These are phyloP conservation scores for Tolypocladium tundrense DNA, from an alignment of 2,329 filamentous ascomycete genomes.

Conservation along the genomic window DNA sequence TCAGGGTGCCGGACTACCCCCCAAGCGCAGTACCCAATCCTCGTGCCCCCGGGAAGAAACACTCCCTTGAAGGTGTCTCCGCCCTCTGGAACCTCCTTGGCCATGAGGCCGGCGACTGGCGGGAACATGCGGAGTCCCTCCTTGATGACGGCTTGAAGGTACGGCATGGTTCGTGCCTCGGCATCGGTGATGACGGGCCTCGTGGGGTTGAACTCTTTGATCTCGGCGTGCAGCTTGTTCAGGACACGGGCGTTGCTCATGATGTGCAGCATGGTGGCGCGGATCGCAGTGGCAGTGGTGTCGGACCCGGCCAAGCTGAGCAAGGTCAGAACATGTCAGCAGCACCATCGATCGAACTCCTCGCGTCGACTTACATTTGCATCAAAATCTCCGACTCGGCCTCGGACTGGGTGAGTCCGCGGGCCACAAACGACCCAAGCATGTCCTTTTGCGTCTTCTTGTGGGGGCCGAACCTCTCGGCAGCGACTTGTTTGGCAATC, in stretches of 20 bases:
- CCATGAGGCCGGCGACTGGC: constrained; percentile 24
- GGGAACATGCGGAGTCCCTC: constrained; percentile 32
- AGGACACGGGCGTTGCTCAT: constrained; percentile 38
- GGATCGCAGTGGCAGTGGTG: constrained; percentile 44
- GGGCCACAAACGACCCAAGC: constrained; percentile 33
- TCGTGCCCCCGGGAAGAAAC: constrained; percentile 21
- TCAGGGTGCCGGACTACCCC: constrained; percentile 20
- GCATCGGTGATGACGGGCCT: constrained; percentile 18
- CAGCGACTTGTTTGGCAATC: constrained; percentile 33
- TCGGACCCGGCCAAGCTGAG: constrained; percentile 43
- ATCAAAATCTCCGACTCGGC: constrained; percentile 33
- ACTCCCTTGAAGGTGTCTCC: constrained; percentile 21
- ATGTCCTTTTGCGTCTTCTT: constrained; percentile 37
- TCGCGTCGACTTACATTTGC: constrained; percentile 17
- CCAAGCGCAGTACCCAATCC: constrained; percentile 23
- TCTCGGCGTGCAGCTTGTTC: constrained; percentile 27
- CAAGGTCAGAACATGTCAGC: neutral
- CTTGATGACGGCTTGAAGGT: constrained; percentile 38
- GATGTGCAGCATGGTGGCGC: constrained; percentile 41
- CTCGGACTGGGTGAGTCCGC: constrained; percentile 26
- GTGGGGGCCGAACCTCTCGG: constrained; percentile 32
- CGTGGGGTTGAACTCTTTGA: constrained; percentile 7
- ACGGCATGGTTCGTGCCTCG: constrained; percentile 26
- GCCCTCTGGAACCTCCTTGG: constrained; percentile 19
- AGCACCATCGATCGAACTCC: neutral